Percentiles rank a stretch among this genome's conserved stretches.
Evolutionary conservation across 306 rosid genomes (phyloP).

Genomic region (Amphicarpaea edgeworthii): DNA sequence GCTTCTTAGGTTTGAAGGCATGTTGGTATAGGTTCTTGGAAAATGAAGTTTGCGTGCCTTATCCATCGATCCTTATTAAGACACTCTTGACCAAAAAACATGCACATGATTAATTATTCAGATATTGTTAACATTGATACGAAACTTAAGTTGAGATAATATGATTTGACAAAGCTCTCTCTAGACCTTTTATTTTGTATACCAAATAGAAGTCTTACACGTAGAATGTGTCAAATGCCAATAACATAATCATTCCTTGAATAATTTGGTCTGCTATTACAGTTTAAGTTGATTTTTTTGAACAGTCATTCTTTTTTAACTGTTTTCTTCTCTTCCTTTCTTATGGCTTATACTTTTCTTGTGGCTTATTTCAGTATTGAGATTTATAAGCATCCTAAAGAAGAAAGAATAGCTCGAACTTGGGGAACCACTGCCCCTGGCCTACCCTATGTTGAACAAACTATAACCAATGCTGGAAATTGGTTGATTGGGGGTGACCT

Average conservation of each 20-base stretch:
- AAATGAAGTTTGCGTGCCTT: conserved; percentile 19
- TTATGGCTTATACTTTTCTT: conserved; percentile 39
- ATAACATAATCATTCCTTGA: conserved; percentile 4
- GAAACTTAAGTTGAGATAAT: conserved; percentile 29
- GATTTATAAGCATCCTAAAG: conserved; percentile 94
- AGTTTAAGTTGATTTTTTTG: conserved; percentile 30
- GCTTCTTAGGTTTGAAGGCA: conserved; percentile 31
- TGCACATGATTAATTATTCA: background rate
- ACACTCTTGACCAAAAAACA: conserved; percentile 1
- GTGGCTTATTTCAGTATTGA: conserved; percentile 71
- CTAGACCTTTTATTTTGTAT: background rate
- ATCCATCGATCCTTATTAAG: conserved; percentile 8
- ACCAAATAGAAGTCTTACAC: background rate
- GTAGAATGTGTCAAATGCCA: conserved; percentile 1
- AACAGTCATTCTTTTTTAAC: background rate
- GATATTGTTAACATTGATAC: background rate
- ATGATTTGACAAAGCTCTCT: conserved; percentile 3
- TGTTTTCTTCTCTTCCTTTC: conserved; percentile 16
- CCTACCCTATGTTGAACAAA: conserved; percentile 88
- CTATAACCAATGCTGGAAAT: conserved; percentile 81
- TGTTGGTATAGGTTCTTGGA: background rate
- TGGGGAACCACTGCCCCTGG: conserved; percentile 97
- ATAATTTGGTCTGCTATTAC: background rate
- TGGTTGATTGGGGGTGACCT: conserved; percentile 99
- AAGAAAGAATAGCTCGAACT: conserved; percentile 93